Conservation (phyloP, 306 rosid genomes). For the Quercus robur region DNA sequence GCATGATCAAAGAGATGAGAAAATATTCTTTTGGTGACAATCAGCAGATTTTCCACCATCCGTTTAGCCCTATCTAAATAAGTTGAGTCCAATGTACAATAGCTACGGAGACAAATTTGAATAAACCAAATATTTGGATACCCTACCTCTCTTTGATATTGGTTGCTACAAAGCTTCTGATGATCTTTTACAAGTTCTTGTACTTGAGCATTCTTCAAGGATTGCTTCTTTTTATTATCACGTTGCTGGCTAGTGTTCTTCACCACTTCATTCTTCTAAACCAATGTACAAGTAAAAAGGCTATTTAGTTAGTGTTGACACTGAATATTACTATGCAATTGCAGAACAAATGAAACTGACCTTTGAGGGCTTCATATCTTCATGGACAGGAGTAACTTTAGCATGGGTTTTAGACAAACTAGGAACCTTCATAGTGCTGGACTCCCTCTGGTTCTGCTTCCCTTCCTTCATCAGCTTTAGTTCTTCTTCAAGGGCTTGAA, state of each 20-base stretch:
- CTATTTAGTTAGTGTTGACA: slow-evolving; percentile 5
- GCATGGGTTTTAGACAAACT: slow-evolving; percentile 24
- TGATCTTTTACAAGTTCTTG: slow-evolving; percentile 47
- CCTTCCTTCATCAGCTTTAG: slow-evolving; percentile 42
- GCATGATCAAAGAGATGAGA: background rate
- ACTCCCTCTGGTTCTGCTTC: slow-evolving; percentile 40
- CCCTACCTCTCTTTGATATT: slow-evolving; percentile 60
- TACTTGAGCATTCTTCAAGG: slow-evolving; percentile 46
- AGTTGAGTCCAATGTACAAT: background rate
- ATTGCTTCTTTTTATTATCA: slow-evolving; percentile 46
- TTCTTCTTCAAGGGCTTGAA: slow-evolving; percentile 47
- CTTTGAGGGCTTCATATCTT: slow-evolving; percentile 52
- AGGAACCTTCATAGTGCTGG: slow-evolving; percentile 23
- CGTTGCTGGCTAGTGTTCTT: slow-evolving; percentile 53
- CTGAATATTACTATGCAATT: slow-evolving; percentile 21
- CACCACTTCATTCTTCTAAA: slow-evolving; percentile 47
- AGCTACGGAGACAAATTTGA: slow-evolving; percentile 21
- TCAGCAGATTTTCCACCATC: too few relatives aligned
- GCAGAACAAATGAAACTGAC: slow-evolving; percentile 40
- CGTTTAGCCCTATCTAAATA: too few relatives aligned
- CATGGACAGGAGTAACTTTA: slow-evolving; percentile 42
- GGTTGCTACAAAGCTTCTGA: slow-evolving; percentile 32
- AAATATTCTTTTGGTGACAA: background rate
- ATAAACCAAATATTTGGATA: slow-evolving; percentile 18
- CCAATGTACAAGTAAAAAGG: slow-evolving; percentile 15